phyloP scores from a whole-genome alignment of 2,329 filamentous ascomycete genomes.

The Blumeriella jaapii region DNA sequence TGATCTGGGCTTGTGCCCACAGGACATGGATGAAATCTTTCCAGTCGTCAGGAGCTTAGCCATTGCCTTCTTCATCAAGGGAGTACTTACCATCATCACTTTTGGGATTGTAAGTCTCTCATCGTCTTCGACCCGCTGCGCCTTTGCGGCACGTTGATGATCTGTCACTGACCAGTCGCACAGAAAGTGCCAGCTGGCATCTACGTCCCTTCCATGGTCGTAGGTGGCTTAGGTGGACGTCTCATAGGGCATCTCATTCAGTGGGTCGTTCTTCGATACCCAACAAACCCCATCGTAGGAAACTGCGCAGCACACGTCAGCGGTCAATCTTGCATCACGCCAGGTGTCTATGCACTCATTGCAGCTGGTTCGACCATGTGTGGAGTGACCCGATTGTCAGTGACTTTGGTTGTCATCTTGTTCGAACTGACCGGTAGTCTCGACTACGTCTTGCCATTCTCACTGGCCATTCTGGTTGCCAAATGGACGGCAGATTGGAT shows the following conservation, averaged over 20 bases:
- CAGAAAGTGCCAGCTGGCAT: conserved; percentile 90
- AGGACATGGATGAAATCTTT: conserved; percentile 62
- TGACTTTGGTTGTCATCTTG: conserved; percentile 87
- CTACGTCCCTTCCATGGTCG: conserved; percentile 97
- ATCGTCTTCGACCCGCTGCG: not conserved
- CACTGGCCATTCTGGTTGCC: conserved; percentile 79
- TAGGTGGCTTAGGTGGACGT: conserved; percentile 83
- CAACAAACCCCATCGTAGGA: conserved; percentile 61
- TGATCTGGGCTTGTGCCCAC: conserved; percentile 66
- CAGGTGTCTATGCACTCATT: conserved; percentile 92
- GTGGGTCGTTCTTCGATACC: conserved; percentile 64
- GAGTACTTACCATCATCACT: conserved; percentile 75
- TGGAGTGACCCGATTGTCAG: conserved; percentile 83
- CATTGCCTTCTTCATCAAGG: conserved; percentile 79
- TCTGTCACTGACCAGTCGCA: conserved; percentile 7
- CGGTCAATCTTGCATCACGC: conserved; percentile 78
- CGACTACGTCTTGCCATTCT: conserved; percentile 92
- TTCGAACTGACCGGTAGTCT: conserved; percentile 93
- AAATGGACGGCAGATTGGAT: conserved; percentile 98
- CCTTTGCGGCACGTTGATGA: not conserved
- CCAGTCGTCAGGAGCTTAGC: conserved; percentile 60
- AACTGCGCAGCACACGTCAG: conserved; percentile 55
- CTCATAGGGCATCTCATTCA: conserved; percentile 80
- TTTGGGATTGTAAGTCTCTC: conserved; percentile 63
- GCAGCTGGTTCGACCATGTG: conserved; percentile 97